Evolutionary conservation across 129 eudicot genomes (phyloP).

Genomic region (Chrysanthemum lavandulifolium): DNA sequence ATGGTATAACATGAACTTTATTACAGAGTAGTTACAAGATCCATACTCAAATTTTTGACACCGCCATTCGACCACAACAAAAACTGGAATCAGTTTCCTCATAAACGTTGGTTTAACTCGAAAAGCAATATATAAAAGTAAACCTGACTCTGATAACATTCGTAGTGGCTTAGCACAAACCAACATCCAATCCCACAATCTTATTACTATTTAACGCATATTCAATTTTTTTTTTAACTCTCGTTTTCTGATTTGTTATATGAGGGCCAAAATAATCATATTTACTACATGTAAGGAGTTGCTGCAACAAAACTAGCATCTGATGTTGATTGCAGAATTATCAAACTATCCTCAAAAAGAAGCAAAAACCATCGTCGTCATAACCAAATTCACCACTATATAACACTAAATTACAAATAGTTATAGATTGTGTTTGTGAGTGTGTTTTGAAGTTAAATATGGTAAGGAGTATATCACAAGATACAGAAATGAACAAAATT

Average conservation of each 20-base stretch:
- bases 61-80: too few species aligned
- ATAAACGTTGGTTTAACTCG: too few species aligned
- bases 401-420: neutral
- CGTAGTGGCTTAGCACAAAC: too few species aligned
- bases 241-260: neutral
- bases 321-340: constrained; percentile 1
- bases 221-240: neutral
- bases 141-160: too few species aligned
- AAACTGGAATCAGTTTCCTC: too few species aligned
- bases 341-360: neutral
- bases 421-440: neutral
- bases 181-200: too few species aligned
- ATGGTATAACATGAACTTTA: neutral
- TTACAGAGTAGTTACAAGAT: too few species aligned
- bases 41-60: too few species aligned
- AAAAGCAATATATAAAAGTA: too few species aligned
- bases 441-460: constrained; percentile 14
- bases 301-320: neutral
- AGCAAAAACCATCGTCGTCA: constrained; percentile 1
- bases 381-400: neutral
- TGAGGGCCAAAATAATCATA: neutral
- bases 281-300: too few species aligned
- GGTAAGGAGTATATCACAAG: constrained; percentile 18
- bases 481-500: constrained; percentile 35
- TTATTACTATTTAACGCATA: neutral